Percentiles rank a stretch among this genome's conserved stretches.
Conservation (phyloP, 1,284 basidiomycete species). For the Leccinum pallidistipes region DNA sequence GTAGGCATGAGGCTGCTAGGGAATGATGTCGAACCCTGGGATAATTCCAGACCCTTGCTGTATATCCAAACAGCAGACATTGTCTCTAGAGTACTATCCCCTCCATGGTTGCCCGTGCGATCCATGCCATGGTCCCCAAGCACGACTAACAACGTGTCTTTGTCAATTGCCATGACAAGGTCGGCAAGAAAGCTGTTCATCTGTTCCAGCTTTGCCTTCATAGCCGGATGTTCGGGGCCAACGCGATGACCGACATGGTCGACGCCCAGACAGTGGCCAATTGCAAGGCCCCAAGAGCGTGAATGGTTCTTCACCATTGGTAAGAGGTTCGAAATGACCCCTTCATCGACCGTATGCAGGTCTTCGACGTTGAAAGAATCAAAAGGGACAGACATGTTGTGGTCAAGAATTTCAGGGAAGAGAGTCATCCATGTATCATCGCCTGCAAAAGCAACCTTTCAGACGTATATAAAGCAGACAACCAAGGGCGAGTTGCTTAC, state of each 20-base stretch:
- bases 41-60: constrained; percentile 62
- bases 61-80: constrained; percentile 92
- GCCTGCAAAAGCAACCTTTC: constrained; percentile 82
- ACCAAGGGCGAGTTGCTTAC: constrained; percentile 19
- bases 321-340: constrained; percentile 89
- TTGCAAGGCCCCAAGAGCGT: constrained; percentile 76
- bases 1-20: constrained; percentile 52
- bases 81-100: constrained; percentile 86
- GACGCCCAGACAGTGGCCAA: constrained; percentile 96
- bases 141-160: constrained; percentile 88
- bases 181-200: constrained; percentile 81
- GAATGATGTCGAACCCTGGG: constrained; percentile 35
- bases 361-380: constrained; percentile 99
- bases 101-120: constrained; percentile 91
- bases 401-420: constrained; percentile 76
- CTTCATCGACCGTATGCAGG: constrained; percentile 92
- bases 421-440: constrained; percentile 96
- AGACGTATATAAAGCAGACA: constrained; percentile 8
- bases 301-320: constrained; percentile 35
- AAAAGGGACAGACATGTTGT: constrained; percentile 77
- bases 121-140: constrained; percentile 99
- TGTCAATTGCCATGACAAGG: constrained; percentile 65
- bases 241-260: constrained; percentile 97
- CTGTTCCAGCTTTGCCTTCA: constrained; percentile 84
- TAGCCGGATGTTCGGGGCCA: constrained; percentile 85